Base-by-base conservation (phyloP, 2,329 filamentous ascomycete genomes). In the Zymoseptoria tritici region DNA sequence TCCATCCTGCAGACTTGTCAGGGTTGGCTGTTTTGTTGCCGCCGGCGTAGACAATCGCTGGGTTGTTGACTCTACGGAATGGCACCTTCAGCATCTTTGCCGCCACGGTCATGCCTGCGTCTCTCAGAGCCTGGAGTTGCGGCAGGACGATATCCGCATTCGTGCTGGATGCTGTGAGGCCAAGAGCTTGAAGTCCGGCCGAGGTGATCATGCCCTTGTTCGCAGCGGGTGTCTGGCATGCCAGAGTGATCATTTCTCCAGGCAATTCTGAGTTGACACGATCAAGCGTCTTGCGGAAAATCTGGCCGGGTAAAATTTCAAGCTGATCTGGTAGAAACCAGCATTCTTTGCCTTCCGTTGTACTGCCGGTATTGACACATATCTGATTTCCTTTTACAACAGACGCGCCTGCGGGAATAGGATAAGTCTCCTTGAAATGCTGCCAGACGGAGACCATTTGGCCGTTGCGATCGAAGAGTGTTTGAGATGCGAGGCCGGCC, bases 311-410 rank as follows among this genome's bases (percentile, higher is more conserved):
- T 5, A 60, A 2, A 20, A 60, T 20, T 7, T 54, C 19, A 5
- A 60, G 58, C n/a, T 60, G 50, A 50, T 54, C 51, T n/a, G 58
- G 13, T 13, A 60, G 31, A 31, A 52, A 60, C 49, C 51, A 60
- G 13, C 51, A 52, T 20, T 56, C 53, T 13, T 55, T 53, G 21
- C 54, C 56, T 19, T n/a, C 13, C 7, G 52, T 6, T 26, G 42
- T 54, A n/a, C 57, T 54, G 21, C 60, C 57, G 20, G 55, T 52
- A 20, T 61, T 63, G 57, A 55, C 60, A 9, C 57, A 56, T 16
- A 60, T 21, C 49, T 51, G 54, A 26, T 50, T 19, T 24, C 24
- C 22, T 4, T 31, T 56, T 29, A 20, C 46, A 20, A n/a, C 9
- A 19, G 21, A 9, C 22, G 22, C 22, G 22, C 22, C 22, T 3